Evolutionary conservation across 331 rosid genomes (phyloP).

Genomic region (Pyrus hybrid): DNA sequence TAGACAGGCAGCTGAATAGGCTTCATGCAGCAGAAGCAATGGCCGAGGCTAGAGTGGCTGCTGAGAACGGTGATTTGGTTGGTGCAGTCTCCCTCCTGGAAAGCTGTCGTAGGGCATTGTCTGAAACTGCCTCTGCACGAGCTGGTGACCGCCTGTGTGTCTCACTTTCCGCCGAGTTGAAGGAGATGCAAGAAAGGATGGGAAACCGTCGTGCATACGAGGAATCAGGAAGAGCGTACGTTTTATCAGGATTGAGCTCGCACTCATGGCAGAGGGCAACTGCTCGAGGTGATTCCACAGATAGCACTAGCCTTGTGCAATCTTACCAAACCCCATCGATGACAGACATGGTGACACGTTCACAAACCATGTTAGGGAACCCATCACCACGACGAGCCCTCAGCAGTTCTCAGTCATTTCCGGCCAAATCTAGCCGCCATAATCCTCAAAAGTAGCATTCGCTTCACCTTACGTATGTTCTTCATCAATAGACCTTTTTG

Average conservation of each 20-base stretch:
- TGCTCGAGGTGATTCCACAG: conserved; percentile 81
- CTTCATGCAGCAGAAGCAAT: conserved; percentile 67
- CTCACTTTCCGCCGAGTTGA: conserved; percentile 63
- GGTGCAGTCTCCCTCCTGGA: conserved; percentile 63
- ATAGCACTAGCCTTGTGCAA: conserved; percentile 53
- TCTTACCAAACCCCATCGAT: conserved; percentile 83
- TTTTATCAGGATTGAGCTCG: conserved; percentile 85
- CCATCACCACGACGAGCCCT: conserved; percentile 39
- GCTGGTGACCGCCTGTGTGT: conserved; percentile 57
- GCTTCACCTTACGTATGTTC: conserved; percentile 19
- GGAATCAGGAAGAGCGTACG: conserved; percentile 84
- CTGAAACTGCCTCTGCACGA: conserved; percentile 51
- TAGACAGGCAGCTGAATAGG: conserved; percentile 79
- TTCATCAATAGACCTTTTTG: conserved; percentile 13
- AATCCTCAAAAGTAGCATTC: conserved; percentile 4
- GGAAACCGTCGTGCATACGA: conserved; percentile 63
- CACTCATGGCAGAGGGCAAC: conserved; percentile 97
- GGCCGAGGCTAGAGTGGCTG: conserved; percentile 69
- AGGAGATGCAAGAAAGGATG: conserved; percentile 94
- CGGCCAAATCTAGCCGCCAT: conserved; percentile 26
- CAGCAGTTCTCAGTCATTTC: conserved; percentile 42
- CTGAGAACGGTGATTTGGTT: conserved; percentile 60
- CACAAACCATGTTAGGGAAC: conserved; percentile 64
- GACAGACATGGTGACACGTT: conserved; percentile 80
- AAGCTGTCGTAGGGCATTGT: conserved; percentile 38